A percentile compares a stretch with the other conserved stretches of the same genome.
These are phyloP conservation scores for Acacia pycnantha DNA, from an alignment of 331 rosid genomes.

Conservation along the genomic window DNA sequence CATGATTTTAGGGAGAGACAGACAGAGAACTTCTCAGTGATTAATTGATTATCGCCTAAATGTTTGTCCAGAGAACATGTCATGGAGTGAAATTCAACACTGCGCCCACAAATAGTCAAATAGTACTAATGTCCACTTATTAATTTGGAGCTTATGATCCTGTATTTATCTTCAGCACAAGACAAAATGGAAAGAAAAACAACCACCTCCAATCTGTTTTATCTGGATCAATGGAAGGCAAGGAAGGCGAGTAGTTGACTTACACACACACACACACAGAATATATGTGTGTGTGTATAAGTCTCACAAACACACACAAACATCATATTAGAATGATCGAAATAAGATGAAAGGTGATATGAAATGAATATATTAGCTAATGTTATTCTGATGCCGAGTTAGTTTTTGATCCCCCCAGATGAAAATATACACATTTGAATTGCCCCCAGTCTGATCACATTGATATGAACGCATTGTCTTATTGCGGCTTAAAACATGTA, in stretches of 20 bases:
- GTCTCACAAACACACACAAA: too few species aligned
- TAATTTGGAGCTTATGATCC: not conserved
- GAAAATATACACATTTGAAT: not conserved
- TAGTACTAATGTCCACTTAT: not conserved
- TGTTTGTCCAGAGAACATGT: not conserved
- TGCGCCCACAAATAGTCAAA: not conserved
- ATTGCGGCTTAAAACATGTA: not conserved
- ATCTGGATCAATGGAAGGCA: slow-evolving; percentile 25
- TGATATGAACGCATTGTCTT: not conserved
- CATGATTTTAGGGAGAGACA: not conserved
- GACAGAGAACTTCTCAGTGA: not conserved
- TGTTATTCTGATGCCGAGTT: slow-evolving; percentile 1
- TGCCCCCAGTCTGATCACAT: not conserved
- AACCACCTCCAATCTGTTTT: not conserved
- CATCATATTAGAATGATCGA: too few species aligned
- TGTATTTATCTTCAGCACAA: not conserved
- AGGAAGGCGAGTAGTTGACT: slow-evolving; percentile 25
- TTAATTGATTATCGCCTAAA: not conserved
- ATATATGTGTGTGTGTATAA: too few species aligned
- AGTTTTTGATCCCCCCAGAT: not conserved
- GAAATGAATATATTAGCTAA: too few species aligned
- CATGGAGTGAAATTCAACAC: not conserved
- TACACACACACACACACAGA: too few species aligned
- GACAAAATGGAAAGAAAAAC: not conserved
- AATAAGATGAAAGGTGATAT: too few species aligned